A percentile compares a stretch with the other conserved stretches of the same genome.
Evolutionary conservation across 2,329 filamentous ascomycete genomes (phyloP).

Genomic region (Hypoxylon sp.): DNA sequence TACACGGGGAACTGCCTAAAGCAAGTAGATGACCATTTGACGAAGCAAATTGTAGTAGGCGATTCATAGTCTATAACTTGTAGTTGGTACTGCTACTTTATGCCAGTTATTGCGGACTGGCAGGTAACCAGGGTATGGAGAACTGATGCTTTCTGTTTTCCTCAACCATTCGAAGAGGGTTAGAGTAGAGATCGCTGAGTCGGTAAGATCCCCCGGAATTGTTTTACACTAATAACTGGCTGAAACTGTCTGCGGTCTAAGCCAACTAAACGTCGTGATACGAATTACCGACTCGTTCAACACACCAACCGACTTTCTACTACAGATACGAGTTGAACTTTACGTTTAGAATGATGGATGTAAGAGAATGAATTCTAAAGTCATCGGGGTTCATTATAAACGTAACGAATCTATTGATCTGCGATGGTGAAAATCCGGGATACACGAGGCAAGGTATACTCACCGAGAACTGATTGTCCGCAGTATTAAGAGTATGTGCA

Average conservation of each 20-base stretch:
- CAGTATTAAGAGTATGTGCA: constrained; percentile 18
- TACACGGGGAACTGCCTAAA: no score
- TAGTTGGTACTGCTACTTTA: no score
- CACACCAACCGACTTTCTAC: not conserved
- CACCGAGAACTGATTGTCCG: constrained; percentile 42
- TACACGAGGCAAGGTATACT: constrained; percentile 47
- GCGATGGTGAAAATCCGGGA: constrained; percentile 30
- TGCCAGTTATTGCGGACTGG: no score
- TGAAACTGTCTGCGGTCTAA: not conserved
- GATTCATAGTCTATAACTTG: no score
- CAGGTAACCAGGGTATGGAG: no score
- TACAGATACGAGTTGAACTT: not conserved
- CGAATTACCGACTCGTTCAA: not conserved
- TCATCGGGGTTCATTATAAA: constrained; percentile 22
- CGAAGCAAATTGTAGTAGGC: no score
- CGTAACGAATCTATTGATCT: constrained; percentile 26
- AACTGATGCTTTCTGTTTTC: no score
- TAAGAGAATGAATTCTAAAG: not conserved
- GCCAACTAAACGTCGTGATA: not conserved
- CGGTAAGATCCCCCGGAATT: no score
- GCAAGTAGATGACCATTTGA: no score
- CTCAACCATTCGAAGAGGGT: not conserved
- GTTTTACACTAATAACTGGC: no score
- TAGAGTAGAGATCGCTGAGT: no score
- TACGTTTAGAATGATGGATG: not conserved